These are phyloP conservation scores for Hygrocybe punicea DNA, from an alignment of 768 basidiomycete genomes.

Conservation along the genomic window DNA sequence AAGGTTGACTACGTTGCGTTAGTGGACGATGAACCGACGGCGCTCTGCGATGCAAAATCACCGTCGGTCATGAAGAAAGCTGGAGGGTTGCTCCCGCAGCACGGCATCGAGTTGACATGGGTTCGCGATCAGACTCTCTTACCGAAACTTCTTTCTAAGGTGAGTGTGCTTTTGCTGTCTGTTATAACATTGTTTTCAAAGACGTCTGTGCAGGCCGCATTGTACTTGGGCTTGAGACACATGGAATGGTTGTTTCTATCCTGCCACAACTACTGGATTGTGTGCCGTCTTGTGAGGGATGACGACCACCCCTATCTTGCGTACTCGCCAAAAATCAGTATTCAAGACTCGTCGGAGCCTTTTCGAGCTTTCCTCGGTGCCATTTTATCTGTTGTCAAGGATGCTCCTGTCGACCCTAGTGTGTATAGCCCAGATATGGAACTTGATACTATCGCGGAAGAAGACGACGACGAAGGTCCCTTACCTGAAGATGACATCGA, in stretches of 20 bases:
- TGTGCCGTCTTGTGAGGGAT: conserved; percentile 22
- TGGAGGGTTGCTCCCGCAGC: conserved; percentile 6
- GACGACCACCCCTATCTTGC: conserved; percentile 18
- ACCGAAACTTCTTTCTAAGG: conserved; percentile 12
- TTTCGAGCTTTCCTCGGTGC: conserved; percentile 19
- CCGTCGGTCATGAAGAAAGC: conserved; percentile 15
- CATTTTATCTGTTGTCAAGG: conserved; percentile 17
- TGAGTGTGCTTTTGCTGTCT: conserved; percentile 9
- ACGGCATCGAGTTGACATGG: conserved; percentile 15
- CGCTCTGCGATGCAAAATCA: conserved; percentile 17
- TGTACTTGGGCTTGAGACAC: conserved; percentile 16
- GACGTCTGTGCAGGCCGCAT: conserved; percentile 14
- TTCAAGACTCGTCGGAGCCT: conserved; percentile 17
- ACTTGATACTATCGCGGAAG: conserved; percentile 19
- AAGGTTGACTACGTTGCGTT: conserved; percentile 14
- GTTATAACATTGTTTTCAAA: conserved; percentile 6
- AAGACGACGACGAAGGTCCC: conserved; percentile 18
- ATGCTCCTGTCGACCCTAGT: conserved; percentile 11
- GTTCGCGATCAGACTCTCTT: conserved; percentile 5
- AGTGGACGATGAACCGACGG: conserved; percentile 11
- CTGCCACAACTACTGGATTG: conserved; percentile 22
- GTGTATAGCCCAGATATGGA: conserved; percentile 14
- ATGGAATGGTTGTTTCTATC: conserved; percentile 20
- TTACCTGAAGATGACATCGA: conserved; percentile 16
- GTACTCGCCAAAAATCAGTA: conserved; percentile 19